Evolutionary conservation across 768 basidiomycete species (phyloP).

Genomic region (Phanerochaete carnosa): DNA sequence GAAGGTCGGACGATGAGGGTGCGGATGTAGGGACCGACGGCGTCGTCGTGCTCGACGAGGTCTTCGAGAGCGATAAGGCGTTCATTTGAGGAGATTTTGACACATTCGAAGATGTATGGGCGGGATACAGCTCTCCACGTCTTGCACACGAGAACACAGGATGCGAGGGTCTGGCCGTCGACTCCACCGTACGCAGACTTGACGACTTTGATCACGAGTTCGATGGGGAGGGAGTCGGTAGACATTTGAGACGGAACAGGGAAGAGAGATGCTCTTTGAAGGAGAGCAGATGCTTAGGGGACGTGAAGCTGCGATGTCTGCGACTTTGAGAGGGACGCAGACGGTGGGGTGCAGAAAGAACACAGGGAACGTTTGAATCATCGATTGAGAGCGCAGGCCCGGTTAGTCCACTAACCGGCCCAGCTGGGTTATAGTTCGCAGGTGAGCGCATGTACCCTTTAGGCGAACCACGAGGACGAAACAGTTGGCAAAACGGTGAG

Average conservation of each 20-base stretch:
- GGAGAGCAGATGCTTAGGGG: too few species aligned
- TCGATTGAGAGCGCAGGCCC: too few species aligned
- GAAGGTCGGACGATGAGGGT: neutral
- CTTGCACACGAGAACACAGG: conserved; percentile 3
- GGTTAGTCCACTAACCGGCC: too few species aligned
- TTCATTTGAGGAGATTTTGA: neutral
- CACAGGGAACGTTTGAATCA: too few species aligned
- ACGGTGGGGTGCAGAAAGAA: too few species aligned
- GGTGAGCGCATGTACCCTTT: too few species aligned
- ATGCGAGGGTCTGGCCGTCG: neutral
- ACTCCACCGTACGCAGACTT: neutral
- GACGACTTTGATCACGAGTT: neutral
- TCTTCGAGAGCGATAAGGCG: neutral
- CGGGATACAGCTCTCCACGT: neutral
- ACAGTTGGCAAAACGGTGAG: conserved; percentile 4
- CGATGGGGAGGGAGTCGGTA: neutral
- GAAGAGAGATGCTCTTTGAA: too few species aligned
- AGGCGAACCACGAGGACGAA: neutral
- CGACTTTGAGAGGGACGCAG: too few species aligned
- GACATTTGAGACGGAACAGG: neutral
- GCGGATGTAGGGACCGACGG: neutral
- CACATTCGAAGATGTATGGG: neutral
- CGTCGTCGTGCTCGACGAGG: neutral
- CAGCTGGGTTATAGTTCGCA: too few species aligned
- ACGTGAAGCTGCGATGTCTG: too few species aligned